These are phyloP conservation scores for Serendipita sp. DNA, from an alignment of 768 basidiomycete genomes.

Conservation along the genomic window DNA sequence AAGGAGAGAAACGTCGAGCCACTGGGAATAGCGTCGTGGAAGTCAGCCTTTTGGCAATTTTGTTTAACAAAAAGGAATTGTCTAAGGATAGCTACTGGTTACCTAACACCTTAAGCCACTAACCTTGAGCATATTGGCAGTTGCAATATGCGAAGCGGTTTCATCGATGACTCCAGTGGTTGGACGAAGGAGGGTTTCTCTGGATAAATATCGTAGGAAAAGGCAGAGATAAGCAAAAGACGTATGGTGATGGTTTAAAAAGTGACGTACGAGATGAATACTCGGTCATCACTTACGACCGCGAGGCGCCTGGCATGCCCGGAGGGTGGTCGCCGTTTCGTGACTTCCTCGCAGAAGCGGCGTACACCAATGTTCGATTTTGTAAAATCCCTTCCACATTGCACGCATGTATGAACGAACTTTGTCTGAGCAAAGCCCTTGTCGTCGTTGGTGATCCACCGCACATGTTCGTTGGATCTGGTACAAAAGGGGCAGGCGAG, in stretches of 20 bases:
- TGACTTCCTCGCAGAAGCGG: not conserved
- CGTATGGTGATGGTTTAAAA: not conserved
- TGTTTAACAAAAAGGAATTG: too few relatives aligned
- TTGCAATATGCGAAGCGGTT: not conserved
- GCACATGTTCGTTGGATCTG: not conserved
- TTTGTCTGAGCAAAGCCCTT: not conserved
- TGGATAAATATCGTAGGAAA: not conserved
- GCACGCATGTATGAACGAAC: not conserved
- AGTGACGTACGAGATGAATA: not conserved
- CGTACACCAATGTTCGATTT: not conserved
- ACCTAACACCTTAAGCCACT: too few relatives aligned
- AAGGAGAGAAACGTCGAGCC: too few relatives aligned
- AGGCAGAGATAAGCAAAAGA: not conserved
- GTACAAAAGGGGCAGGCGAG: not conserved
- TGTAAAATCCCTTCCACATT: not conserved
- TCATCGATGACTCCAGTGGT: not conserved
- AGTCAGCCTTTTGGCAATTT: too few relatives aligned
- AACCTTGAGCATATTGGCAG: too few relatives aligned
- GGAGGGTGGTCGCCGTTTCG: constrained; percentile 3
- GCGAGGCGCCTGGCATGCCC: not conserved
- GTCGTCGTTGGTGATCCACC: not conserved
- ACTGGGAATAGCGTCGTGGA: too few relatives aligned
- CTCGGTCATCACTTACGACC: not conserved
- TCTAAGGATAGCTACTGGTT: too few relatives aligned
- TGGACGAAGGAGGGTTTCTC: not conserved